phyloP scores from a whole-genome alignment of 306 rosid species.

The Inga laurina region DNA sequence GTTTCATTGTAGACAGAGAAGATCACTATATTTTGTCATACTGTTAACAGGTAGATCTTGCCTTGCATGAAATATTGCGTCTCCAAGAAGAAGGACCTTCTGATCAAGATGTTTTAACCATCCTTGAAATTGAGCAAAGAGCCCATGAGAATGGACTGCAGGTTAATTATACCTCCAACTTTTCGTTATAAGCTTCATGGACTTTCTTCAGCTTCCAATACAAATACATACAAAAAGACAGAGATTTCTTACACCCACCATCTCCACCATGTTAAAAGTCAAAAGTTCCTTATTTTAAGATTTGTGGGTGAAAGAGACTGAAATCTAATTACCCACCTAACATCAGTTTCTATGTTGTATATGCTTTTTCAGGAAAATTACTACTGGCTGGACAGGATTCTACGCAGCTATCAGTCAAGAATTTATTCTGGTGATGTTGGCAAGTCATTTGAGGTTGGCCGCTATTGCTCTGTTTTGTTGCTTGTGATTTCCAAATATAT shows the following conservation, averaged over 20 bases:
- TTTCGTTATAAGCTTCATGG: conserved; percentile 27
- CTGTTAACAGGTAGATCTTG: conserved; percentile 74
- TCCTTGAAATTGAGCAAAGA: conserved; percentile 95
- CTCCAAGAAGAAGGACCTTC: conserved; percentile 97
- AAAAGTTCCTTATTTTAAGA: conserved; percentile 15
- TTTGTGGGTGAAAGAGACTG: conserved; percentile 32
- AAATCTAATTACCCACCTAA: conserved; percentile 16
- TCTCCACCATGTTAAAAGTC: background rate
- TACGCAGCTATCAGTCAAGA: conserved; percentile 93
- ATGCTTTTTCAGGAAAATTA: conserved; percentile 77
- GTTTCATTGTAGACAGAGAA: conserved; percentile 15
- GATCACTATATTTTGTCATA: conserved; percentile 34
- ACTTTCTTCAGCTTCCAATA: conserved; percentile 16
- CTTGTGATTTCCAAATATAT: conserved; percentile 30
- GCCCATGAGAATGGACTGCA: conserved; percentile 97
- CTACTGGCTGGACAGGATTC: conserved; percentile 93
- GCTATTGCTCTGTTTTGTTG: conserved; percentile 25
- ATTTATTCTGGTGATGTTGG: conserved; percentile 80
- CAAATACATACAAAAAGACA: background rate
- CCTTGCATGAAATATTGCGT: conserved; percentile 81
- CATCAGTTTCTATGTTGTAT: conserved; percentile 39
- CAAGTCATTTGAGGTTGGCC: conserved; percentile 75
- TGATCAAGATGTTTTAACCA: conserved; percentile 73
- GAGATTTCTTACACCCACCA: conserved; percentile 10
- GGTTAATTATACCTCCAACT: conserved; percentile 49